Evolutionary conservation across 2,329 filamentous ascomycete species (phyloP).

Genomic region (Penicillium sp.): DNA sequence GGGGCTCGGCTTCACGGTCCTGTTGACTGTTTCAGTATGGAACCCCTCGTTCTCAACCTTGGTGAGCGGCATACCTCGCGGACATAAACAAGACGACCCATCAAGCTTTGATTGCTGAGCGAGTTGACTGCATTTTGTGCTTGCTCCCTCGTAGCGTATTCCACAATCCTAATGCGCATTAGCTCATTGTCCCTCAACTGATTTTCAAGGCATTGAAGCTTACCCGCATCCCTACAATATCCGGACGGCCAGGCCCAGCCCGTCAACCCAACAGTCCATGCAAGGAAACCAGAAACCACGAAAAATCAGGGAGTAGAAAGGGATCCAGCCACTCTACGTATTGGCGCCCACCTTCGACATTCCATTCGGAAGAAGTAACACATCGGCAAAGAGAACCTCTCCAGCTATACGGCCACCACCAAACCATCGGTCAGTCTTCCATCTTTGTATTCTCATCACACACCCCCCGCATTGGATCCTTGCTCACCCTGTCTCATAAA

Average conservation of each 20-base stretch:
- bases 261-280: constrained; percentile 99
- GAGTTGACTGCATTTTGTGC: constrained; percentile 95
- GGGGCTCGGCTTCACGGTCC: constrained; percentile 97
- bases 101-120: constrained; percentile 98
- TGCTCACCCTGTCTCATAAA: constrained; percentile 98
- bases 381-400: constrained; percentile 99
- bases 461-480: constrained; percentile 25
- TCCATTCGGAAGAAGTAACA: constrained; percentile 99
- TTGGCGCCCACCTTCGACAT: constrained; percentile 99
- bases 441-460: neutral
- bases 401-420: constrained; percentile 65
- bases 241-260: constrained; percentile 87
- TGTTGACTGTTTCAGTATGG: constrained; percentile 38
- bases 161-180: constrained; percentile 78
- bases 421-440: constrained; percentile 17
- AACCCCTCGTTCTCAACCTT: neutral
- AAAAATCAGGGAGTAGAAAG: constrained; percentile 61
- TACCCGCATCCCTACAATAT: constrained; percentile 99
- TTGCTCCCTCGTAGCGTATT: constrained; percentile 99
- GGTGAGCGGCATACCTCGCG: constrained; percentile 68
- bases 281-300: constrained; percentile 61
- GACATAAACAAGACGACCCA: constrained; percentile 98
- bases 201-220: constrained; percentile 45
- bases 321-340: constrained; percentile 84
- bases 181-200: neutral